Percentiles rank a stretch among this genome's conserved stretches.
Conservation (phyloP, 768 basidiomycete species). For the Tylopilus rubrobrunneus region DNA sequence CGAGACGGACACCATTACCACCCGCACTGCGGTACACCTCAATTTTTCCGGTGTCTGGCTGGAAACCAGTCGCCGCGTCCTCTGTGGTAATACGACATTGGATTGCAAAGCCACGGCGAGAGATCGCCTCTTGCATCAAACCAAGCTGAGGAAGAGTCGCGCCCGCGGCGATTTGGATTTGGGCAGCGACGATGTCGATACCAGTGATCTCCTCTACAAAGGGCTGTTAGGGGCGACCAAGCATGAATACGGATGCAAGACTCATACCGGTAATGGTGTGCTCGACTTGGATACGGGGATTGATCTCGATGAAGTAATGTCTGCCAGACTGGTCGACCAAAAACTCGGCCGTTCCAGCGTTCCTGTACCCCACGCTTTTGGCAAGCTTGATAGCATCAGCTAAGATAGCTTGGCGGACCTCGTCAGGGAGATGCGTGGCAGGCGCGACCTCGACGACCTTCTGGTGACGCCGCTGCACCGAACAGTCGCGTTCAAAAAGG, state of each 20-base stretch:
- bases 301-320: conserved; percentile 99
- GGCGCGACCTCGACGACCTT: conserved; percentile 99
- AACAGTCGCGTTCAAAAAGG: conserved; percentile 98
- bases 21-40: conserved; percentile 99
- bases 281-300: conserved; percentile 99
- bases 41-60: conserved; percentile 98
- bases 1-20: conserved; percentile 96
- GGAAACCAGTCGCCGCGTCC: conserved; percentile 88
- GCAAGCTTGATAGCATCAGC: conserved; percentile 92
- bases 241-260: neutral
- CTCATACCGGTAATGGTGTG: conserved; percentile 92
- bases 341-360: conserved; percentile 98
- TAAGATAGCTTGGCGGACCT: conserved; percentile 84
- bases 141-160: conserved; percentile 94
- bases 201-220: conserved; percentile 96
- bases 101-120: conserved; percentile 94
- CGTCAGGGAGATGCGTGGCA: conserved; percentile 89
- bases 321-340: conserved; percentile 94
- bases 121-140: conserved; percentile 92
- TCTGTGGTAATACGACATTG: conserved; percentile 99
- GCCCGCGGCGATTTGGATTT: conserved; percentile 99
- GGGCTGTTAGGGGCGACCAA: neutral
- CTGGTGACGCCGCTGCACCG: conserved; percentile 96
- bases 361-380: conserved; percentile 89
- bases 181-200: conserved; percentile 97